Conservation (phyloP, 2,329 filamentous ascomycete species). For the Exophiala phaeomuriformis region DNA sequence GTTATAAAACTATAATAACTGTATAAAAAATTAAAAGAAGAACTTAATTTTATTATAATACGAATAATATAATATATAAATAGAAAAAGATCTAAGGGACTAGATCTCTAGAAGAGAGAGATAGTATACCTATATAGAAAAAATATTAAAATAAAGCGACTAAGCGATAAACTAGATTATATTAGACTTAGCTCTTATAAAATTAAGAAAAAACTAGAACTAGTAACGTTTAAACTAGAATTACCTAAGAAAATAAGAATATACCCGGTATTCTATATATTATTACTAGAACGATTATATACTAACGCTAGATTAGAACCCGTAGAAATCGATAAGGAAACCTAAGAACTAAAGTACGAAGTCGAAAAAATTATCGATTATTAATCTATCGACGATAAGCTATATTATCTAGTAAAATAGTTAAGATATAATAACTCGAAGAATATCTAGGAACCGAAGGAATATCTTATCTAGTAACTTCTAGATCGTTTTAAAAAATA, state of each 20-base stretch:
- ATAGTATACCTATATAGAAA: constrained; percentile 9
- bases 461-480: too few species aligned
- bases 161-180: constrained; percentile 12
- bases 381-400: too few species aligned
- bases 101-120: constrained; percentile 1
- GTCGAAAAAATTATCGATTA: too few species aligned
- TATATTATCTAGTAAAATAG: too few species aligned
- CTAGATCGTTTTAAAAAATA: too few species aligned
- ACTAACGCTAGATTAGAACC: too few species aligned
- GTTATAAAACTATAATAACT: constrained; percentile 1
- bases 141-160: constrained; percentile 19
- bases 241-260: constrained; percentile 12
- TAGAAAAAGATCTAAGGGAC: constrained; percentile 10
- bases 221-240: constrained; percentile 10
- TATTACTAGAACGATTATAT: constrained; percentile 10
- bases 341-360: too few species aligned
- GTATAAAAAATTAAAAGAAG: constrained; percentile 2
- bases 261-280: constrained; percentile 12
- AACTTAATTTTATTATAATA: constrained; percentile 6
- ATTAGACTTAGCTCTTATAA: constrained; percentile 10
- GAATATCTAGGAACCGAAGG: too few species aligned
- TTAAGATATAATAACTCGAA: too few species aligned
- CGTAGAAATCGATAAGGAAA: too few species aligned
- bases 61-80: constrained; percentile 5
- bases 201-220: constrained; percentile 12